These are phyloP conservation scores for Lachnellula arida DNA, from an alignment of 2,329 filamentous ascomycete genomes.

Conservation along the genomic window DNA sequence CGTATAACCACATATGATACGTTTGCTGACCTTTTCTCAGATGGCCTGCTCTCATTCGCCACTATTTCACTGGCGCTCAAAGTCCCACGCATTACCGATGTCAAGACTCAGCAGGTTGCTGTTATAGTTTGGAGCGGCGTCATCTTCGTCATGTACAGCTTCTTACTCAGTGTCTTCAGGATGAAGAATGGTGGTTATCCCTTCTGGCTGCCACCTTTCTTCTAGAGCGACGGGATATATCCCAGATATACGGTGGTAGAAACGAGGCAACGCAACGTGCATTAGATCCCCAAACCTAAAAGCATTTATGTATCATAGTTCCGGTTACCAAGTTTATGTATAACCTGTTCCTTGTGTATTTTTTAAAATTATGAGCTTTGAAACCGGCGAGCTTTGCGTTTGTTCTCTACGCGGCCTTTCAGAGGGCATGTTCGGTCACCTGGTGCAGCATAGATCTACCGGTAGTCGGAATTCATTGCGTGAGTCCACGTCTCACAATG, in stretches of 20 bases:
- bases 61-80: conserved; percentile 89
- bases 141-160: conserved; percentile 83
- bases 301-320: neutral
- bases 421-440: no score
- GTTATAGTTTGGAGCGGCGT: conserved; percentile 75
- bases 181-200: conserved; percentile 94
- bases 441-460: no score
- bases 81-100: conserved; percentile 79
- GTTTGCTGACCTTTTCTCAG: conserved; percentile 36
- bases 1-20: neutral
- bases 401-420: no score
- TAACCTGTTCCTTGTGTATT: neutral
- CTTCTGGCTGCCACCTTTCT: conserved; percentile 87
- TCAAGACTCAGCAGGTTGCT: conserved; percentile 72
- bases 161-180: conserved; percentile 88
- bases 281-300: neutral
- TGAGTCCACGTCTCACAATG: no score
- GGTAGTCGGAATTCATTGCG: no score
- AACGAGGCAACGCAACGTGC: neutral
- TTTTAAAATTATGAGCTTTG: no score
- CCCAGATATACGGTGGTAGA: neutral
- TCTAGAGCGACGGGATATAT: conserved; percentile 17
- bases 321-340: neutral
- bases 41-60: conserved; percentile 79
- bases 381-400: no score